phyloP scores from a whole-genome alignment of 2,329 filamentous ascomycete species.

The Colletotrichum tropicicola region DNA sequence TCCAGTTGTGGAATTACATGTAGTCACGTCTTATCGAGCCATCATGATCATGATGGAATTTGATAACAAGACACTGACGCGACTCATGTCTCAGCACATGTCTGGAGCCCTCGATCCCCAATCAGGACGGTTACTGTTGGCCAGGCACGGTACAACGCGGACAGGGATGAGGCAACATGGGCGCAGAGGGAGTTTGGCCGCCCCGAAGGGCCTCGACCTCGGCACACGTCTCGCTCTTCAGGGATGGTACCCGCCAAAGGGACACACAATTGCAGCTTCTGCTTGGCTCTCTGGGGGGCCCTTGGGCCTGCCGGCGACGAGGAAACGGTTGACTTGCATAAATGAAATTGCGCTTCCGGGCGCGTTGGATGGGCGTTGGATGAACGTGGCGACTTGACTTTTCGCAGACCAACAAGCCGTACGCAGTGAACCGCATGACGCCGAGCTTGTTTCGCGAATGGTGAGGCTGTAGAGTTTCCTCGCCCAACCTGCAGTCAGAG shows the following conservation, averaged over 20 bases:
- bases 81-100: neutral
- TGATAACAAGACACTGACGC: neutral
- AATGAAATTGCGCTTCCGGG: slow-evolving; percentile 13
- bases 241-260: neutral
- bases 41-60: too few relatives aligned
- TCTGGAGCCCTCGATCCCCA: neutral
- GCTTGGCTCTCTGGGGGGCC: neutral
- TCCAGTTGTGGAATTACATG: neutral
- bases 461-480: neutral
- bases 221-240: neutral
- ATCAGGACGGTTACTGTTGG: too few relatives aligned
- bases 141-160: neutral
- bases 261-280: neutral
- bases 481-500: neutral
- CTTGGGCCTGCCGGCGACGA: neutral
- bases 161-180: neutral
- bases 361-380: neutral
- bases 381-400: neutral
- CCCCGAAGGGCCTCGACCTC: slow-evolving; percentile 3
- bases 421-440: neutral
- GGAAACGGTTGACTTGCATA: neutral
- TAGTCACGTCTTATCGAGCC: too few relatives aligned
- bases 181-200: neutral
- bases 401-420: neutral
- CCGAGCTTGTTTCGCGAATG: neutral